phyloP scores from a whole-genome alignment of 768 basidiomycete genomes.

The Lyophyllum semitale region DNA sequence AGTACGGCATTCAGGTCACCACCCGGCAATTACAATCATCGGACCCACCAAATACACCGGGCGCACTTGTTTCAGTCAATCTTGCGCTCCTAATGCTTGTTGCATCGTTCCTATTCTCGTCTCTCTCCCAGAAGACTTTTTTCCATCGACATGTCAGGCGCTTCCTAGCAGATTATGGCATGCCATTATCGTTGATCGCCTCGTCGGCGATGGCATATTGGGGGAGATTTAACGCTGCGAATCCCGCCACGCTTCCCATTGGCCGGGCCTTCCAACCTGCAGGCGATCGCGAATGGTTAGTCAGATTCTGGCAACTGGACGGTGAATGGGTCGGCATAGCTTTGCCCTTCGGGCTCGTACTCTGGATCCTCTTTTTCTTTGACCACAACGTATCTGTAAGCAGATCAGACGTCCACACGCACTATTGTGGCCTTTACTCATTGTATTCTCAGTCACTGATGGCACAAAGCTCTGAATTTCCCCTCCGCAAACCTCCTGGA shows the following conservation, averaged over 20 bases:
- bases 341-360: conserved; percentile 82
- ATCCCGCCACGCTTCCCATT: conserved; percentile 68
- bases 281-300: conserved; percentile 77
- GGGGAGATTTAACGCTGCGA: conserved; percentile 68
- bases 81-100: conserved; percentile 79
- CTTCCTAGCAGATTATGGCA: conserved; percentile 86
- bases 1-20: conserved; percentile 86
- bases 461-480: conserved; percentile 88
- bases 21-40: conserved; percentile 63
- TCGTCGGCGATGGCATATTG: conserved; percentile 82
- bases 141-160: conserved; percentile 76
- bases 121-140: conserved; percentile 59
- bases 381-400: conserved; percentile 91
- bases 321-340: conserved; percentile 90
- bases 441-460: conserved; percentile 70
- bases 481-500: conserved; percentile 86
- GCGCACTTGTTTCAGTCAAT: conserved; percentile 65
- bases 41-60: conserved; percentile 37
- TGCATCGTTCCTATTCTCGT: conserved; percentile 72
- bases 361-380: conserved; percentile 94
- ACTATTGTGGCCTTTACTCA: not conserved
- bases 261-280: conserved; percentile 71
- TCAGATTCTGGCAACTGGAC: conserved; percentile 86
- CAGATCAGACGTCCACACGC: conserved; percentile 4
- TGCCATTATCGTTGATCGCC: conserved; percentile 84